A percentile compares a stretch with the other conserved stretches of the same genome.
phyloP scores from a whole-genome alignment of 2,329 filamentous ascomycete species.

The Niveomyces coronatus region DNA sequence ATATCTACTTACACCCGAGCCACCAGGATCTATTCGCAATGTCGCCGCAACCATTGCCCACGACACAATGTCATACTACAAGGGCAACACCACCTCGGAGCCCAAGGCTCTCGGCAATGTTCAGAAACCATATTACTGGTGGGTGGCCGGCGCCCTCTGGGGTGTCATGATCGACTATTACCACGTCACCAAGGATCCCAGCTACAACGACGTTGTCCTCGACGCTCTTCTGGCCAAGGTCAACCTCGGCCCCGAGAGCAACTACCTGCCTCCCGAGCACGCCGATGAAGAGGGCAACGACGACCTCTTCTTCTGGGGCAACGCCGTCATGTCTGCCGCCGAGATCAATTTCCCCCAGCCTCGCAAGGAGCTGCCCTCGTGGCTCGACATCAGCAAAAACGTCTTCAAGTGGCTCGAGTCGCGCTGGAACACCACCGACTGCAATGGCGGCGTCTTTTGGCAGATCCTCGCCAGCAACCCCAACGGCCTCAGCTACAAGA shows the following conservation, averaged over 20 bases:
- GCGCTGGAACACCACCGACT: slow-evolving; percentile 58
- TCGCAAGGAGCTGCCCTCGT: slow-evolving; percentile 38
- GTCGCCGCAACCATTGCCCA: slow-evolving; percentile 51
- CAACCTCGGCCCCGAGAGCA: slow-evolving; percentile 44
- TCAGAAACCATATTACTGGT: slow-evolving; percentile 58
- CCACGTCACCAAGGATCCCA: slow-evolving; percentile 51
- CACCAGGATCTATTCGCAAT: slow-evolving; percentile 48
- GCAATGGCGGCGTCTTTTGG: slow-evolving; percentile 61
- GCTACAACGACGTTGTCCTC: slow-evolving; percentile 49
- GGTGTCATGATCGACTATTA: slow-evolving; percentile 62
- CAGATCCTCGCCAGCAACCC: slow-evolving; percentile 63
- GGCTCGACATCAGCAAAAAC: slow-evolving; percentile 52
- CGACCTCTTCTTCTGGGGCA: slow-evolving; percentile 58
- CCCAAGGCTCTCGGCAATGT: slow-evolving; percentile 48
- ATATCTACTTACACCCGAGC: slow-evolving; percentile 13
- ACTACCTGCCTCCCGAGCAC: slow-evolving; percentile 51
- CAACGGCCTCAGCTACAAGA: slow-evolving; percentile 66
- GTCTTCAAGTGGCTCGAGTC: slow-evolving; percentile 55
- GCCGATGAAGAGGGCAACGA: slow-evolving; percentile 54
- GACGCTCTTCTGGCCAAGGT: slow-evolving; percentile 46
- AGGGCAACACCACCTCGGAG: slow-evolving; percentile 37
- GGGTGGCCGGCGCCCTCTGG: slow-evolving; percentile 55
- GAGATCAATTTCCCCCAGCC: slow-evolving; percentile 51
- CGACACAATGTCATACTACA: slow-evolving; percentile 54
- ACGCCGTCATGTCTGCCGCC: slow-evolving; percentile 52